Conservation (phyloP, 2,329 filamentous ascomycete genomes). For the Pseudocercospora fuligena region DNA sequence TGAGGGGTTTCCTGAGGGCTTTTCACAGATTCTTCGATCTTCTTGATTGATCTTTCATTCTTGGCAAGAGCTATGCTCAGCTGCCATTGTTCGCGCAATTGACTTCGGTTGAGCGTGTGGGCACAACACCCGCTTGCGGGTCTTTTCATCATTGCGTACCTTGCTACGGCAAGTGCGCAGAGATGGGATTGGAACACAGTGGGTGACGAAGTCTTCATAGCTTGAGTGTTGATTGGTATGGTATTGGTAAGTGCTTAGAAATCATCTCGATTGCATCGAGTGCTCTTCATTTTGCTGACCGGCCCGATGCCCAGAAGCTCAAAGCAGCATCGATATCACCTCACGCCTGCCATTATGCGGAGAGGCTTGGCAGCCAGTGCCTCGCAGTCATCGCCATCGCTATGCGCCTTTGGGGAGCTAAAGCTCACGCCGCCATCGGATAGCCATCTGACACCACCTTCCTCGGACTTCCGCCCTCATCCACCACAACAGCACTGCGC, state of each 20-base stretch:
- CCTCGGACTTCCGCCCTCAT: background rate
- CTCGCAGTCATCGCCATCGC: background rate
- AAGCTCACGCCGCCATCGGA: background rate
- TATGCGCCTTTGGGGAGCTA: background rate
- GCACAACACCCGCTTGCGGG: constrained; percentile 7
- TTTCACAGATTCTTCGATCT: constrained; percentile 3
- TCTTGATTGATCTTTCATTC: background rate
- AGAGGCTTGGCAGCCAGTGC: background rate
- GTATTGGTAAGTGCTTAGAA: background rate
- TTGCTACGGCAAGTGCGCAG: background rate
- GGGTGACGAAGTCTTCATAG: background rate
- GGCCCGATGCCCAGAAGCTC: too few relatives aligned
- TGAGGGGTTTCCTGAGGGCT: background rate
- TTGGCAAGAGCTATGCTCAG: background rate
- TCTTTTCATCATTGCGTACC: constrained; percentile 10
- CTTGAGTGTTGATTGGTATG: background rate
- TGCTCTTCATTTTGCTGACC: background rate
- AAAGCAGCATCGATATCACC: too few relatives aligned
- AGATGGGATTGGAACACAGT: background rate
- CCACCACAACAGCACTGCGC: background rate
- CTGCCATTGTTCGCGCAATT: background rate
- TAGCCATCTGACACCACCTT: background rate
- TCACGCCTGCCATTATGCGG: too few relatives aligned
- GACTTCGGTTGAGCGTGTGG: constrained; percentile 1
- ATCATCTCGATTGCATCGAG: background rate